A percentile compares a stretch with the other conserved stretches of the same genome.
phyloP scores from a whole-genome alignment of 2,329 filamentous ascomycete genomes.

The Bertia moriformis region DNA sequence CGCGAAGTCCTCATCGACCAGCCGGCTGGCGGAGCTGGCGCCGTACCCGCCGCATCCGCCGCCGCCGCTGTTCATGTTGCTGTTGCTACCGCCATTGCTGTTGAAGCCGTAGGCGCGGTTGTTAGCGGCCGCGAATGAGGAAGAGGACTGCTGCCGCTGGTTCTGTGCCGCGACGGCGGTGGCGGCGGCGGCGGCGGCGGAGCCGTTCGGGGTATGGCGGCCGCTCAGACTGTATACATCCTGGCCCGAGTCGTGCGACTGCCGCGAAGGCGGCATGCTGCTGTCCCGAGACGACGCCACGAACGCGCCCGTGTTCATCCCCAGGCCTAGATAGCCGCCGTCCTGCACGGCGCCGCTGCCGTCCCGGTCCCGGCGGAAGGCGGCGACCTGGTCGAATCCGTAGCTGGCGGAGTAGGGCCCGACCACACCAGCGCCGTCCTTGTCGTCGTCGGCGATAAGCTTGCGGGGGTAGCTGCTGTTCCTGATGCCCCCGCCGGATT shows the following conservation, averaged over 20 bases:
- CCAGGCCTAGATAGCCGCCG: slow-evolving; percentile 23
- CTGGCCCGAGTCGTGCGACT: slow-evolving; percentile 21
- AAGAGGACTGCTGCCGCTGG: slow-evolving; percentile 9
- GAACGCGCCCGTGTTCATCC: slow-evolving; percentile 16
- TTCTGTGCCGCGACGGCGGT: slow-evolving; percentile 28
- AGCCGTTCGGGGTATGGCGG: slow-evolving; percentile 25
- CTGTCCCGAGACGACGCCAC: slow-evolving; percentile 30
- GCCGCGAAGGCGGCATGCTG: slow-evolving; percentile 39
- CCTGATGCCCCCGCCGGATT: slow-evolving; percentile 21
- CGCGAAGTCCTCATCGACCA: neutral
- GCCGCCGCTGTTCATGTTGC: slow-evolving; percentile 9
- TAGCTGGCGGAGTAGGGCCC: slow-evolving; percentile 8
- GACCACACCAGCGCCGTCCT: slow-evolving; percentile 13
- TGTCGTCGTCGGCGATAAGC: slow-evolving; percentile 23
- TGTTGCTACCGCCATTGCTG: slow-evolving; percentile 20
- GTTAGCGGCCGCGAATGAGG: slow-evolving; percentile 5
- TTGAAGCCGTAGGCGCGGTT: slow-evolving; percentile 16
- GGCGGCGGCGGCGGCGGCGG: too few species aligned
- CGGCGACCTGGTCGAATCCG: slow-evolving; percentile 2
- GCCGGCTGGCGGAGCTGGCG: too few species aligned
- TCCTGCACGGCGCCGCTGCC: slow-evolving; percentile 20
- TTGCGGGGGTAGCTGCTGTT: slow-evolving; percentile 19
- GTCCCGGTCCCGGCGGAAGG: slow-evolving; percentile 13
- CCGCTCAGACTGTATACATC: slow-evolving; percentile 13
- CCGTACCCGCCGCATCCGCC: too few species aligned